These are phyloP conservation scores for Patellaria atrata DNA, from an alignment of 495 filamentous ascomycete species.

Conservation along the genomic window DNA sequence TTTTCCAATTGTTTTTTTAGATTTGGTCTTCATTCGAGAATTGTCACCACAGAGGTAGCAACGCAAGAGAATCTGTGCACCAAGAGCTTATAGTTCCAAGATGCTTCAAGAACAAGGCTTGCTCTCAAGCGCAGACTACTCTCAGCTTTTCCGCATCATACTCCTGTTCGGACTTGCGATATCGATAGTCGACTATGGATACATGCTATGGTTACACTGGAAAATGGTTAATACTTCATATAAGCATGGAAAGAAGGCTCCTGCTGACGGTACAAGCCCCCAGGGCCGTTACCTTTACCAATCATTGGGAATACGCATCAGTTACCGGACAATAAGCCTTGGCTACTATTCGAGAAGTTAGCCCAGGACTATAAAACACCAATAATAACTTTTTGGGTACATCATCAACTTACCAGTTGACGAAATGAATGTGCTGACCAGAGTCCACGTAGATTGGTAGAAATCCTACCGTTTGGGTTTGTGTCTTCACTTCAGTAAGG, in stretches of 20 bases:
- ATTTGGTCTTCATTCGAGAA: too few relatives aligned
- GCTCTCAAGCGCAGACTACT: too few relatives aligned
- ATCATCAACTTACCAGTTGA: too few relatives aligned
- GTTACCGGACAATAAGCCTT: constrained; percentile 45
- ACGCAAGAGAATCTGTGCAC: too few relatives aligned
- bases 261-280: constrained; percentile 30
- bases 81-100: too few relatives aligned
- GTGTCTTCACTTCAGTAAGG: too few relatives aligned
- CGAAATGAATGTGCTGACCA: too few relatives aligned
- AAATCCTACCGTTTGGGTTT: constrained; percentile 45
- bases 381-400: constrained; percentile 46
- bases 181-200: constrained; percentile 15
- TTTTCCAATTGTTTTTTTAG: too few relatives aligned
- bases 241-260: constrained; percentile 4
- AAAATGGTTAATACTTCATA: constrained; percentile 13
- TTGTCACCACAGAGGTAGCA: too few relatives aligned
- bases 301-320: constrained; percentile 41
- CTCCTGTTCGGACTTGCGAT: constrained; percentile 6
- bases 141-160: constrained; percentile 4
- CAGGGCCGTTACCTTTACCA: constrained; percentile 36
- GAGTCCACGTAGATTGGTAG: constrained; percentile 44
- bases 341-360: constrained; percentile 48
- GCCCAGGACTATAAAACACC: constrained; percentile 39
- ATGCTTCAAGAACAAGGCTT: too few relatives aligned
- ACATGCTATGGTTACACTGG: constrained; percentile 19